phyloP scores from a whole-genome alignment of 495 filamentous ascomycete species.

The Podospora pseudocomata region DNA sequence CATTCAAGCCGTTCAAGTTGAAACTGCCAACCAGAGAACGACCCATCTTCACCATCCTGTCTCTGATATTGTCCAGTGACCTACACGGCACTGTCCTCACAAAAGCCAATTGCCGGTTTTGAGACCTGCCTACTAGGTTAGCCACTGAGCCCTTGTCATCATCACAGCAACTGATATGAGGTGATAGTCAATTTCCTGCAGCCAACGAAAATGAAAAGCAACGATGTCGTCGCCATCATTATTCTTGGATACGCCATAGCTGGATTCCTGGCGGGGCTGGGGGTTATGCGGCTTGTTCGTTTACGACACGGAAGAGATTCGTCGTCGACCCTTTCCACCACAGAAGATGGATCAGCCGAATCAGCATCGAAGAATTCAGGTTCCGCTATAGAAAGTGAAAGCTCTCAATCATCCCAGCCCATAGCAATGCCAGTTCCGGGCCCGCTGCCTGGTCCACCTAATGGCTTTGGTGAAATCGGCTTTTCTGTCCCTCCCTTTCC shows the following conservation, averaged over 20 bases:
- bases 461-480: background rate
- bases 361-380: background rate
- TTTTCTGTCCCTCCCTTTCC: background rate
- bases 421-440: conserved; percentile 2
- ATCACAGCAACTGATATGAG: background rate
- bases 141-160: no score
- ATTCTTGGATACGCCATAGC: conserved; percentile 11
- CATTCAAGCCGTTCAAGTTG: background rate
- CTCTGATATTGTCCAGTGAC: no score
- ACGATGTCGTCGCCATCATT: conserved; percentile 16
- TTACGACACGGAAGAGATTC: background rate
- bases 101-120: no score
- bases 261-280: conserved; percentile 1
- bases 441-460: background rate
- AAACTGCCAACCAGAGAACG: background rate
- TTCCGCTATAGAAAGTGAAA: background rate
- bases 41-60: no score
- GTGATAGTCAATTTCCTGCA: background rate
- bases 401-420: background rate
- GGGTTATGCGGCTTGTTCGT: conserved; percentile 7
- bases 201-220: conserved; percentile 11
- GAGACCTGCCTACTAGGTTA: no score
- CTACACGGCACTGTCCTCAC: no score
- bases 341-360: background rate
- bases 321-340: background rate